These are phyloP conservation scores for Pseudogymnoascus sp. DNA, from an alignment of 2,329 filamentous ascomycete genomes.

Conservation along the genomic window DNA sequence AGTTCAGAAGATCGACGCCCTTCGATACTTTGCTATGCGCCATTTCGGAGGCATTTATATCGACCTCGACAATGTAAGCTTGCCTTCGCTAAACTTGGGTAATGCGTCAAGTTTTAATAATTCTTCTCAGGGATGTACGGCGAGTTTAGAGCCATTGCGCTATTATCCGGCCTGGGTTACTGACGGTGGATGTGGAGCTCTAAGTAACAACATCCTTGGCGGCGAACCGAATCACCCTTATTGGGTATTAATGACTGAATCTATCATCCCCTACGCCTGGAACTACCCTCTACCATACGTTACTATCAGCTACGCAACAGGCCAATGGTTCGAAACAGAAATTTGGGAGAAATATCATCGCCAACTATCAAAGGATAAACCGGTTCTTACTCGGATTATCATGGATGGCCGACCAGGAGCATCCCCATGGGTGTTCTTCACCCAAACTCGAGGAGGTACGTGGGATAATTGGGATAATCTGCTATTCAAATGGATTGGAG, in stretches of 20 bases:
- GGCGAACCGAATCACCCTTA: constrained; percentile 60
- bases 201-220: constrained; percentile 61
- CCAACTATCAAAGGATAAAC: neutral
- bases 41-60: constrained; percentile 69
- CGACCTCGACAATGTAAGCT: constrained; percentile 52
- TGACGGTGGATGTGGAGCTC: constrained; percentile 29
- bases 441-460: constrained; percentile 23
- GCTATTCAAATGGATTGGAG: constrained; percentile 26
- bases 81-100: neutral
- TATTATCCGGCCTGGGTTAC: constrained; percentile 62
- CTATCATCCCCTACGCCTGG: constrained; percentile 55
- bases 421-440: constrained; percentile 27
- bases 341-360: constrained; percentile 59
- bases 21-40: constrained; percentile 65
- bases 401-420: constrained; percentile 25
- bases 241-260: constrained; percentile 58
- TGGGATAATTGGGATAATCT: constrained; percentile 28
- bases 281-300: constrained; percentile 64
- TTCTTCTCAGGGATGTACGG: constrained; percentile 52
- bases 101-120: neutral
- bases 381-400: constrained; percentile 21
- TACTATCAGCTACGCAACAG: constrained; percentile 67
- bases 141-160: constrained; percentile 56
- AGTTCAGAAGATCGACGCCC: constrained; percentile 64
- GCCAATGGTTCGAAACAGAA: constrained; percentile 61